Base-by-base conservation (phyloP, 257 asterid species). In the Cruciata laevipes region DNA sequence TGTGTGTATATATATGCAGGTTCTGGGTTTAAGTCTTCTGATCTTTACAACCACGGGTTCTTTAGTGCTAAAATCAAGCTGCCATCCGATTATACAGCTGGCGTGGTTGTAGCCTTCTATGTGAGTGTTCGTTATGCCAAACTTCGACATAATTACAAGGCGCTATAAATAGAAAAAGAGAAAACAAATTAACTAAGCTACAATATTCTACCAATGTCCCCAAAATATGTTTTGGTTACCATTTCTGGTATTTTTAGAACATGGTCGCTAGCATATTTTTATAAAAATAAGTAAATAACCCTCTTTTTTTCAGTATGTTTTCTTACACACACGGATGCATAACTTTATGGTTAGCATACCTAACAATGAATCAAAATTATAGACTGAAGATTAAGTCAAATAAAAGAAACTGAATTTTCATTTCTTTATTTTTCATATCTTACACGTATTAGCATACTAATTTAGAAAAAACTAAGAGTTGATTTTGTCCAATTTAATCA, bases 61-160 rank as follows among this genome's bases (percentile, higher is more conserved):
- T 92, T 92, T 77, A 92, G 98, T 61, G 97, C 98, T 3, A 83
- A 81, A 81, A 89, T 92, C 60, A 89, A 86, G 79, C 78, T 92
- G 59, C 98, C 98, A 20, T 80, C 98, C 0, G 88, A 89, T 7
- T 89, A 92, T 79, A 87, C 98, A 0, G 98, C 98, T 0, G 98
- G 98, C 42, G 74, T 92, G 64, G 98, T 92, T 37, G 96, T 92
- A 47, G 97, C 98, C 2, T 92, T 92, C 70, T 92, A 92, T 59
- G 98, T 93, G 83, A 23, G 89, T 65, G 5, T 11, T 47, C 55
- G 55, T 47, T 47, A 3, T 14, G 55, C 55, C 55, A 47, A 47
- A 47, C 55, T 47, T 47, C 20, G 51, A 11, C 51, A 13, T 42
- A 42, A 42, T 14, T 42, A 42, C 51, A 42, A 11, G 51, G 51